These are phyloP conservation scores for Bimuria novae-zelandiae DNA, from an alignment of 2,329 filamentous ascomycete species.

Conservation along the genomic window DNA sequence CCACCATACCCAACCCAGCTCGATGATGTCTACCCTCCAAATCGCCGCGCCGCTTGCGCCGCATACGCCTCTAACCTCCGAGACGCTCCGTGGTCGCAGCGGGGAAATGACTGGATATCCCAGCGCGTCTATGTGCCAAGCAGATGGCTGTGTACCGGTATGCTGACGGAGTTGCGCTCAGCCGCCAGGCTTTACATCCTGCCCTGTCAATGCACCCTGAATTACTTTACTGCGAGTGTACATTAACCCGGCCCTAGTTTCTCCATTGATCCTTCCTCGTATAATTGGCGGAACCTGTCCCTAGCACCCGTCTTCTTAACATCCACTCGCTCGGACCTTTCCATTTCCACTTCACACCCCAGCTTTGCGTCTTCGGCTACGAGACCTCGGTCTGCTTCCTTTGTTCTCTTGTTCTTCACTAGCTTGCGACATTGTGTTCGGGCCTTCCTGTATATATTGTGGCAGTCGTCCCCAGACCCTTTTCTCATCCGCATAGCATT, in stretches of 20 bases:
- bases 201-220: constrained; percentile 3
- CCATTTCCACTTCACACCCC: constrained; percentile 4
- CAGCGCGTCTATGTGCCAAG: constrained; percentile 6
- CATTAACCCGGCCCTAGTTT: constrained; percentile 2
- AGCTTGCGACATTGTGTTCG: background rate
- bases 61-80: background rate
- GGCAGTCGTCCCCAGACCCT: background rate
- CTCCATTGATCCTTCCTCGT: constrained; percentile 2
- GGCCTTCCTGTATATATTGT: constrained; percentile 1
- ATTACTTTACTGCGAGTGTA: background rate
- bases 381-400: background rate
- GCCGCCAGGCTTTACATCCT: constrained; percentile 1
- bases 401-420: constrained; percentile 1
- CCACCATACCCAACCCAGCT: background rate
- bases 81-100: background rate
- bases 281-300: constrained; percentile 8
- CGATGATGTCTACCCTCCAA: background rate
- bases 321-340: constrained; percentile 4
- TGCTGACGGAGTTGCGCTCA: background rate
- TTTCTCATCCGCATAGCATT: background rate
- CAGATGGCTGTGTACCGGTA: constrained; percentile 4
- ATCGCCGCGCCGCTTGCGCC: background rate
- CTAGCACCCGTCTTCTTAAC: constrained; percentile 8
- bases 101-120: background rate
- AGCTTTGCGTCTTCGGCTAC: constrained; percentile 4